These are phyloP conservation scores for Voacanga thouarsii DNA, from an alignment of 257 asterid genomes.

Conservation along the genomic window DNA sequence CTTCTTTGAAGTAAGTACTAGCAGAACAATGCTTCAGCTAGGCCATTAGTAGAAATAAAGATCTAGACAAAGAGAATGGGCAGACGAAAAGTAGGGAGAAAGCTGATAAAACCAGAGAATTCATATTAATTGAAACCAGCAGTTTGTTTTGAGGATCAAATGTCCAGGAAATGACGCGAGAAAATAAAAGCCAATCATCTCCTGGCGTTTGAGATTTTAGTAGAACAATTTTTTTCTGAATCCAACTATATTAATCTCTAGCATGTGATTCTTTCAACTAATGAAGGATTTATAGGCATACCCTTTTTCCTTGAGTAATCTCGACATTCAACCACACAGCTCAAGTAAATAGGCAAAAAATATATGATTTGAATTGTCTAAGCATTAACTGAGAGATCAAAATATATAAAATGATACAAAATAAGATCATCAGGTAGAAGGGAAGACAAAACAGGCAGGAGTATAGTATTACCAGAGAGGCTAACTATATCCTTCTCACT, in stretches of 20 bases:
- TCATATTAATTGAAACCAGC: background rate
- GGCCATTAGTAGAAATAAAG: background rate
- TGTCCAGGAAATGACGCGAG: background rate
- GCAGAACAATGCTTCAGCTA: background rate
- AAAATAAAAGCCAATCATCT: background rate
- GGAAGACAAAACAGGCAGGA: background rate
- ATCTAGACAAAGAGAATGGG: background rate
- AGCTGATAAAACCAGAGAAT: background rate
- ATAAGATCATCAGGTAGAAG: background rate
- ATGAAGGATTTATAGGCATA: background rate
- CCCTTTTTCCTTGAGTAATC: background rate
- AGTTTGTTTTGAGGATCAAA: background rate
- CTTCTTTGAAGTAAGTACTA: background rate
- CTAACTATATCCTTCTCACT: slow-evolving; percentile 53
- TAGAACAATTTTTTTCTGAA: background rate
- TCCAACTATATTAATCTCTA: background rate
- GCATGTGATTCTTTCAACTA: background rate
- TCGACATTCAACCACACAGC: background rate
- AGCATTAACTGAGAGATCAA: too few relatives aligned
- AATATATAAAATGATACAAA: background rate
- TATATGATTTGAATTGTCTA: too few relatives aligned
- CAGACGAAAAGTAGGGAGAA: background rate
- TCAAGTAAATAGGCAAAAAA: background rate
- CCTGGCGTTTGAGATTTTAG: background rate
- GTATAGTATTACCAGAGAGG: slow-evolving; percentile 49